Evolutionary conservation across 148 eudicot species (phyloP), one percentile per base, ranked within the genome.

Genomic region (Chenopodium formosanum): DNA sequence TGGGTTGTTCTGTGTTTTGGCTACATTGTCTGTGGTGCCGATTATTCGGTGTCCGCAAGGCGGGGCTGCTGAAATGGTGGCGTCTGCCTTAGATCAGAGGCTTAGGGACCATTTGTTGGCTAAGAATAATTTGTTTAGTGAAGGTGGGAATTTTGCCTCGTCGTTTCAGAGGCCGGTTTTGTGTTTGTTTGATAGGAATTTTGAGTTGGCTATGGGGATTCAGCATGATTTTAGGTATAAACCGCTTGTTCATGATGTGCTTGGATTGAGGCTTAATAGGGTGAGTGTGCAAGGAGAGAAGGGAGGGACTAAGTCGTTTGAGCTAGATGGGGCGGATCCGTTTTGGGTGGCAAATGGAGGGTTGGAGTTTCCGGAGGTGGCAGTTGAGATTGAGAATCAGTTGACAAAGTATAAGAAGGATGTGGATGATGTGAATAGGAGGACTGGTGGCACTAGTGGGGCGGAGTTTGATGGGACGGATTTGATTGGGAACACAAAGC

Each of bases 11-110:
- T 91, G 97, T 86, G 98, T 94, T 53, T 71, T 96, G 88, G 93
- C 97, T 12, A 96, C 99, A 4, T 89, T 96, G 79, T 91, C 87
- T 14, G 99, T 94, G 56, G 98, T 96, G 69, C 99, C 99, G 9
- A 78, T 96, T 52, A 92, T 96, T 69, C 79, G 95, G 86, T 91
- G 97, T n/a, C 95, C 97, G 2, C 84, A 90, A 7, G 99, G 99
- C n/a, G 99, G 98, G 34, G 95, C 98, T 0, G 97, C 99, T 0
- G 99, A 96, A 86, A 90, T 96, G 99, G 99, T 96, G 19, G 97
- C 97, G 0, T 89, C 92, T 4, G 84, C 88, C 84, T 85, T 96
- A 80, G 99, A 96, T 89, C 98, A 96, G 89, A 89, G 89, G 73
- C 66, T 96, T 79, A 87, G 97, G 71, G 99, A 96, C 76, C 99